These are phyloP conservation scores for Diaporthe citri DNA, from an alignment of 2,329 filamentous ascomycete genomes.

Conservation along the genomic window DNA sequence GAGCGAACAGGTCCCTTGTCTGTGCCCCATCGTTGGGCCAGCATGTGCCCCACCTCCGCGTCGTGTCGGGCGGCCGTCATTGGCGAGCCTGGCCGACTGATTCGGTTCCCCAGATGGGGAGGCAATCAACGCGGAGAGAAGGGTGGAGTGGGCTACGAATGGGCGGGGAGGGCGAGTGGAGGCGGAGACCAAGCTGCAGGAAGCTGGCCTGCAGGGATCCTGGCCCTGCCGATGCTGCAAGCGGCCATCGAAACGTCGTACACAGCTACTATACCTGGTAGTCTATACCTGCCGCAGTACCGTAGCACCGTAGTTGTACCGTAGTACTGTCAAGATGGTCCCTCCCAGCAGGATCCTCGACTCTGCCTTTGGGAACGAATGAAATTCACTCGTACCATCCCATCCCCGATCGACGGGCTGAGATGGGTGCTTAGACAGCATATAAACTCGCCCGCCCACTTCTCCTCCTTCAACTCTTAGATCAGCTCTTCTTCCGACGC, in stretches of 20 bases:
- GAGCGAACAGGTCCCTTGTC: conserved; percentile 23
- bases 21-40: conserved; percentile 14
- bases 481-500: neutral
- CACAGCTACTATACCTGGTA: neutral
- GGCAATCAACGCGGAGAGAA: conserved; percentile 26
- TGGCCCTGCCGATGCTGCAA: conserved; percentile 10
- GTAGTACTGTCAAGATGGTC: neutral
- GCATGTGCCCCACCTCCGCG: conserved; percentile 29
- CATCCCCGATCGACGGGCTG: conserved; percentile 14
- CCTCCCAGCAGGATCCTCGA: conserved; percentile 25
- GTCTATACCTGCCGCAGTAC: neutral
- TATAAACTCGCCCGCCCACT: conserved; percentile 23
- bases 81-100: conserved; percentile 11
- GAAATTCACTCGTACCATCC: conserved; percentile 18
- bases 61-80: conserved; percentile 5
- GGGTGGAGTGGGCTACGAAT: neutral
- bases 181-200: neutral
- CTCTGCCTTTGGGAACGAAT: conserved; percentile 15
- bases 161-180: neutral
- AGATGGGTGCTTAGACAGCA: conserved; percentile 1
- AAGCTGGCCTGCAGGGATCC: conserved; percentile 12
- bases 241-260: conserved; percentile 1
- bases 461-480: neutral
- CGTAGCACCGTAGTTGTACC: neutral
- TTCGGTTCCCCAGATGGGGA: conserved; percentile 28